Percentiles rank a stretch among this genome's conserved stretches.
Conservation (phyloP, 1,284 basidiomycete genomes). For the Kalmanozyma brasiliensis region DNA sequence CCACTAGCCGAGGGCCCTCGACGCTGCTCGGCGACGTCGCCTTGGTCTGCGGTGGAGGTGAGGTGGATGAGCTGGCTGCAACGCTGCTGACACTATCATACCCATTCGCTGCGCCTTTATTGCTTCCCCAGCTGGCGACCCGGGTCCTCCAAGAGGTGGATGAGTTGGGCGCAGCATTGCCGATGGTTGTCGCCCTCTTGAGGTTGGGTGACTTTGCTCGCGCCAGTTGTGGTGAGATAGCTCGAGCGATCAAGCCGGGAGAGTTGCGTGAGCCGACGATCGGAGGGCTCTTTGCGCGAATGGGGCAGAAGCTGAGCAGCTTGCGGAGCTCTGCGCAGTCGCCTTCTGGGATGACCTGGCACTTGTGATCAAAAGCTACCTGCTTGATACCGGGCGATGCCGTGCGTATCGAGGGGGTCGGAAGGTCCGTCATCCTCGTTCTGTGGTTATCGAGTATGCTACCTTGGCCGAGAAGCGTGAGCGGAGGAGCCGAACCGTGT, state of each 20-base stretch:
- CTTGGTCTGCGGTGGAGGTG: background rate
- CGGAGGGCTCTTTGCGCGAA: slow-evolving; percentile 33
- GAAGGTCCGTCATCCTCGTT: slow-evolving; percentile 14
- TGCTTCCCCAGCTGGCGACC: slow-evolving; percentile 28
- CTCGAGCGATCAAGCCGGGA: slow-evolving; percentile 21
- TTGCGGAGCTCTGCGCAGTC: slow-evolving; percentile 42
- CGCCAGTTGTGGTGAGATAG: slow-evolving; percentile 31
- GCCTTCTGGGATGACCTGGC: slow-evolving; percentile 43
- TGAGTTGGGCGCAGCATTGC: slow-evolving; percentile 7
- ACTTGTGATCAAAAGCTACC: slow-evolving; percentile 37
- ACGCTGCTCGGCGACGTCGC: background rate
- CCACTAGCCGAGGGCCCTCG: slow-evolving; percentile 24
- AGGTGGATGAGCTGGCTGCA: slow-evolving; percentile 12
- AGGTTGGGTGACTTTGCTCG: slow-evolving; percentile 24
- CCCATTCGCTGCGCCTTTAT: background rate
- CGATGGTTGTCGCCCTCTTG: slow-evolving; percentile 7
- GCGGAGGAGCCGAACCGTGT: too few species aligned
- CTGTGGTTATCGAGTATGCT: background rate
- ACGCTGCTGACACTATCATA: slow-evolving; percentile 2
- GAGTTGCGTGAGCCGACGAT: slow-evolving; percentile 12
- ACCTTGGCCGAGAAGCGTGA: too few species aligned
- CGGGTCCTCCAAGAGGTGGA: slow-evolving; percentile 28
- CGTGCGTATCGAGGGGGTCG: slow-evolving; percentile 1
- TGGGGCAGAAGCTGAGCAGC: slow-evolving; percentile 31
- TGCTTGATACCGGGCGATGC: slow-evolving; percentile 29